Base-by-base conservation (phyloP, 1,284 basidiomycete species). In the Melampsora larici-populina region DNA sequence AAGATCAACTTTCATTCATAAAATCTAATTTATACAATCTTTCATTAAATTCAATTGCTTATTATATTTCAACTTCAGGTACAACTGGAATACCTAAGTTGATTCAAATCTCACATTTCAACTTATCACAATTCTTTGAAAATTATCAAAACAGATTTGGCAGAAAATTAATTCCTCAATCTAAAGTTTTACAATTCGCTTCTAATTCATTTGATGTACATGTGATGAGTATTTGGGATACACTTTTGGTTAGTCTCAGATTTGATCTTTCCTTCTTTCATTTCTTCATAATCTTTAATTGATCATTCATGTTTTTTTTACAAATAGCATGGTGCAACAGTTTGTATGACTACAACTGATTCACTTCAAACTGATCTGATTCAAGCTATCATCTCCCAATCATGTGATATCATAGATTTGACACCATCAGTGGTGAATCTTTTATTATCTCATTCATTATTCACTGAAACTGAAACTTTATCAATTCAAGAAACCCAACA, bases 201-300 rank as follows among this genome's bases (percentile, higher is more conserved):
- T 78, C 72, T n/a, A 80, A 81, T 40, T 67, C 79, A 0, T 81
- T 81, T 60, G 81, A 81, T 31, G 81, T 81, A 1, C 76, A 65
- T 21, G 80, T 81, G 13, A 81, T 81, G 79, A 80, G 79, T 51
- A 81, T 81, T 36, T 81, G 81, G 81, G 80, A 81, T 74, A 78
- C 78, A 1, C 24, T 68, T 24, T 40, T 17, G 18, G 66, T 46
- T 9, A n/a, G 66, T 68, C 29, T 36, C 7, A 11, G 8, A n/a
- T 2, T 36, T 36, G 4, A 70, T 26, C 5, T 58, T 70, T 70
- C 55, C 4, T 55, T 21, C 66, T 36, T 49, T 46, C 33, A 40
- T 65, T 46, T 49, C 11, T 8, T 55, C 31, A 26, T 7, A 43
- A 36, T 66, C 11, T 49, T 13, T 31, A 63, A 43, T 11, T 46